phyloP scores from a whole-genome alignment of 768 basidiomycete species.

The Calocybe gangraenosa region DNA sequence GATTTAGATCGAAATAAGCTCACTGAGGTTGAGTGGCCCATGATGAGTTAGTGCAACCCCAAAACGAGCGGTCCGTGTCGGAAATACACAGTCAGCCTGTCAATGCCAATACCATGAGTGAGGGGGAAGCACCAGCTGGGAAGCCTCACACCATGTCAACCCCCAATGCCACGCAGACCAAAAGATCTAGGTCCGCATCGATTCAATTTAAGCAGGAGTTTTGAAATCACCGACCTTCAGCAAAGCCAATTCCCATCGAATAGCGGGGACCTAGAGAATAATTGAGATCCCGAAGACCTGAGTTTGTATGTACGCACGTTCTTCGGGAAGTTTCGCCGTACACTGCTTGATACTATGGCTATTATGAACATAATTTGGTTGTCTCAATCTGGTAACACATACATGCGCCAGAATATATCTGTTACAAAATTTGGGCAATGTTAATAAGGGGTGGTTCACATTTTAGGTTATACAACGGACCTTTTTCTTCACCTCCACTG shows the following conservation, averaged over 20 bases:
- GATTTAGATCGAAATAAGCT: slow-evolving; percentile 15
- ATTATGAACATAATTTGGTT: background rate
- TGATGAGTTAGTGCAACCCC: slow-evolving; percentile 81
- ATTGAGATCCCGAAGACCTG: slow-evolving; percentile 10
- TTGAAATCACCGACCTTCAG: slow-evolving; percentile 58
- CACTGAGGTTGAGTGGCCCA: slow-evolving; percentile 83
- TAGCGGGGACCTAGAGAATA: slow-evolving; percentile 69
- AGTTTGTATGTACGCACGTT: slow-evolving; percentile 46
- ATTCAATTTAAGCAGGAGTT: background rate
- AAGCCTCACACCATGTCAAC: slow-evolving; percentile 72
- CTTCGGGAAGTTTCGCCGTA: slow-evolving; percentile 70
- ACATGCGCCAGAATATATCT: slow-evolving; percentile 89
- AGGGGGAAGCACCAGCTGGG: background rate
- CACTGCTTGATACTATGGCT: slow-evolving; percentile 72
- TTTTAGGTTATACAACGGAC: slow-evolving; percentile 33
- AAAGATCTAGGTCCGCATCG: slow-evolving; percentile 50
- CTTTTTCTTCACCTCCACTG: slow-evolving; percentile 91
- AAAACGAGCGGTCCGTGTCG: slow-evolving; percentile 88
- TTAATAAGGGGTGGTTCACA: background rate
- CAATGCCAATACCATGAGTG: background rate
- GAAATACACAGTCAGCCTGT: slow-evolving; percentile 91
- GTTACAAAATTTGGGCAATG: background rate
- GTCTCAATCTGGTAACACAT: slow-evolving; percentile 20
- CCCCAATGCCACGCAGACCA: slow-evolving; percentile 89
- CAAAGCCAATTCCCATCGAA: slow-evolving; percentile 91